Evolutionary conservation across 371 early-diverging fungal genomes (phyloP).

Genomic region (Saksenaea oblongispora): DNA sequence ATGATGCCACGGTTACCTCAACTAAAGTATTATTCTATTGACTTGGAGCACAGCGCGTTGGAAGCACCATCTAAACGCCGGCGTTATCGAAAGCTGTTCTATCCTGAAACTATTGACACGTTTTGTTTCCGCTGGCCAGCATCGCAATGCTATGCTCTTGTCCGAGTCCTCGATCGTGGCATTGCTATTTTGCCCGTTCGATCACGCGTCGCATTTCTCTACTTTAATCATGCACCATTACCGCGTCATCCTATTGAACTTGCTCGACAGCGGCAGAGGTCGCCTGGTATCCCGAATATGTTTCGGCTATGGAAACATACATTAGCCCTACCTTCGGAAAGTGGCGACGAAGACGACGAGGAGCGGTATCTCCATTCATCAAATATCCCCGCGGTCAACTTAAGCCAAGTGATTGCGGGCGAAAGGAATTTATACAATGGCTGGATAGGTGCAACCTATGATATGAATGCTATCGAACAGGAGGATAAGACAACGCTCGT

Average conservation of each 20-base stretch:
- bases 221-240: slow-evolving; percentile 28
- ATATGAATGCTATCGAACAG: slow-evolving; percentile 5
- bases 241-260: slow-evolving; percentile 5
- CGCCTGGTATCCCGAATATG: slow-evolving; percentile 17
- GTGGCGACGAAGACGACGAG: not conserved
- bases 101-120: slow-evolving; percentile 18
- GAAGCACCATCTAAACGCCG: no score
- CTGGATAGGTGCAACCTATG: slow-evolving; percentile 29
- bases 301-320: slow-evolving; percentile 21
- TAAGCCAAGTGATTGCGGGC: not conserved
- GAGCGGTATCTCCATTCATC: not conserved
- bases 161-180: slow-evolving; percentile 23
- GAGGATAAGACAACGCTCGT: slow-evolving; percentile 9
- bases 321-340: slow-evolving; percentile 3
- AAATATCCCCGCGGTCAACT: not conserved
- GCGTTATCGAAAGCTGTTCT: not conserved
- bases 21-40: no score
- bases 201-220: slow-evolving; percentile 30
- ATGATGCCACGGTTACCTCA: not conserved
- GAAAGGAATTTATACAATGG: not conserved
- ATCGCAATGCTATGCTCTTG: slow-evolving; percentile 28
- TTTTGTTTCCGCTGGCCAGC: slow-evolving; percentile 43
- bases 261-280: not conserved
- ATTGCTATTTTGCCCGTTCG: slow-evolving; percentile 33
- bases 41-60: no score